A percentile compares a stretch with the other conserved stretches of the same genome.
phyloP scores from a whole-genome alignment of 2,329 filamentous ascomycete species.

The Ascomycota sp. region DNA sequence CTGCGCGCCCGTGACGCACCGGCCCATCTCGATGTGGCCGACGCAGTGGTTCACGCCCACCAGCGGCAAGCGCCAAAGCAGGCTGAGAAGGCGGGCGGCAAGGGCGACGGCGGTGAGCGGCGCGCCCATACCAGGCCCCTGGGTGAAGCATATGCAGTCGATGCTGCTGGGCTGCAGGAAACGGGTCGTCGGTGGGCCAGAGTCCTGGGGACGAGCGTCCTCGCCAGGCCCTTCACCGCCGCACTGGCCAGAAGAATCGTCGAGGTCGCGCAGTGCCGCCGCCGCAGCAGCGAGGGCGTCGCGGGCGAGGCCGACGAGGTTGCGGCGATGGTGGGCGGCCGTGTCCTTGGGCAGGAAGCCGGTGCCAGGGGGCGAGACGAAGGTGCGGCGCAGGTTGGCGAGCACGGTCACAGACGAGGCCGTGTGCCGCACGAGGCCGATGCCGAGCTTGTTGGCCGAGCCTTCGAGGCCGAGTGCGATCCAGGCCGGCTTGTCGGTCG shows the following conservation, averaged over 20 bases:
- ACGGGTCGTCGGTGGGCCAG: too few species aligned
- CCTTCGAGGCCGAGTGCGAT: constrained; percentile 51
- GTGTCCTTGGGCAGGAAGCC: constrained; percentile 96
- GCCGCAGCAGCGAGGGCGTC: constrained; percentile 51
- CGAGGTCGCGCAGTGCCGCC: constrained; percentile 40
- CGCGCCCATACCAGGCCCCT: constrained; percentile 89
- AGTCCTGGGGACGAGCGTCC: too few species aligned
- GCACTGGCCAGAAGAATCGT: constrained; percentile 12
- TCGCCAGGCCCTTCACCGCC: too few species aligned
- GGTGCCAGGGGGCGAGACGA: constrained; percentile 70
- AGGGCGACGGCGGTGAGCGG: constrained; percentile 72
- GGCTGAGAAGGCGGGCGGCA: constrained; percentile 54
- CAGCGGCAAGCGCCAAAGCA: constrained; percentile 74
- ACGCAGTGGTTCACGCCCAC: constrained; percentile 96
- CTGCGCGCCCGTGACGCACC: constrained; percentile 67
- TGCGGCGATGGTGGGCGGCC: constrained; percentile 68
- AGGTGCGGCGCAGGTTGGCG: constrained; percentile 86
- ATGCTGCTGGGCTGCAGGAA: too few species aligned
- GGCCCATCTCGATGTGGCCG: constrained; percentile 96
- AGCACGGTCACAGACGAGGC: constrained; percentile 40
- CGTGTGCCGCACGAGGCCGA: constrained; percentile 73
- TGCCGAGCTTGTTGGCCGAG: constrained; percentile 91
- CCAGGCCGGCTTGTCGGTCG: constrained; percentile 16
- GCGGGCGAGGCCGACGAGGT: constrained; percentile 64
- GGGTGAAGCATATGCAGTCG: constrained; percentile 74